Evolutionary conservation across 2,329 filamentous ascomycete genomes (phyloP).

Genomic region (Talaromyces sp.): DNA sequence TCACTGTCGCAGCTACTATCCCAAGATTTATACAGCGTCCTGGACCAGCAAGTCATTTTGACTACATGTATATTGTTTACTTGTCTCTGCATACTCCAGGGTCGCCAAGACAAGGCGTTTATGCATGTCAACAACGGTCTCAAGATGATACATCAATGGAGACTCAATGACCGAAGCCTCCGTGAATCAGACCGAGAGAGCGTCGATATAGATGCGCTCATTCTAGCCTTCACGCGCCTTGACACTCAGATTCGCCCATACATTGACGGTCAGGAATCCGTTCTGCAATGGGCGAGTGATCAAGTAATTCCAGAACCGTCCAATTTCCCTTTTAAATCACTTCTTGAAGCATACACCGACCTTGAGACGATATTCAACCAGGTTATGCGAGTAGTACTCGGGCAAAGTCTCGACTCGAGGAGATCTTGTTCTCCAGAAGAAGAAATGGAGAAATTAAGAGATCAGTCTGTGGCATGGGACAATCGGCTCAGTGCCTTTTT

Average conservation of each 20-base stretch:
- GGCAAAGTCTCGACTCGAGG: neutral
- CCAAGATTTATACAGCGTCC: neutral
- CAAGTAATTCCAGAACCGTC: neutral
- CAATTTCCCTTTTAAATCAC: neutral
- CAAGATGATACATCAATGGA: conserved; percentile 9
- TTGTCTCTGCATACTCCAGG: conserved; percentile 2
- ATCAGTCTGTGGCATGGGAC: neutral
- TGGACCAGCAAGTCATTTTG: conserved; percentile 8
- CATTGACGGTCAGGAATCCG: conserved; percentile 2
- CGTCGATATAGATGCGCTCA: neutral
- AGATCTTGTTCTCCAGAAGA: neutral
- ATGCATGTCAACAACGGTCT: conserved; percentile 10
- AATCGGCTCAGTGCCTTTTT: neutral
- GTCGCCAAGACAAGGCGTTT: conserved; percentile 8
- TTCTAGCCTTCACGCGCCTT: conserved; percentile 1
- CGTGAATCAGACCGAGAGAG: neutral
- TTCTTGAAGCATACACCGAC: conserved; percentile 5
- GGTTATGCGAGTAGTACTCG: neutral
- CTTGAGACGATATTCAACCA: conserved; percentile 6
- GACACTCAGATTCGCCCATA: conserved; percentile 10
- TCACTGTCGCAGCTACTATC: conserved; percentile 2
- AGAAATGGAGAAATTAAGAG: neutral
- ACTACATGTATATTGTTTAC: conserved; percentile 8
- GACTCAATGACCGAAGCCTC: neutral
- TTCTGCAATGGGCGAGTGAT: conserved; percentile 6